Percentiles rank a stretch among this genome's conserved stretches.
Evolutionary conservation across 352 stramenopile genomes (phyloP).

Genomic region (Phytophthora ohioensis): DNA sequence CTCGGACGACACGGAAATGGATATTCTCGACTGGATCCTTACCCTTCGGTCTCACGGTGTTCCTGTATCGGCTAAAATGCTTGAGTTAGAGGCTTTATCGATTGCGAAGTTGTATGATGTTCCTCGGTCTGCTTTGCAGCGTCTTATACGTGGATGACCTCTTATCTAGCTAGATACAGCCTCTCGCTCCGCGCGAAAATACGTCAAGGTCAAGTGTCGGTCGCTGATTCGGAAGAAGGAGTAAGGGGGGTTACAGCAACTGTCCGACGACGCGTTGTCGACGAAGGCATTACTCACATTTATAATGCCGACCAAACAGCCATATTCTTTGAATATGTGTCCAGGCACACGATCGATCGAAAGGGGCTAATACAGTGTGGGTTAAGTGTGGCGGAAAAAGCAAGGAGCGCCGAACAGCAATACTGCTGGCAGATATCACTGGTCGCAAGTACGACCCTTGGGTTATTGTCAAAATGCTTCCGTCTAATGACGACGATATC

Average conservation of each 20-base stretch:
- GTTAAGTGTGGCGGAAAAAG: slow-evolving; percentile 27
- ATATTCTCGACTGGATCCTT: slow-evolving; percentile 14
- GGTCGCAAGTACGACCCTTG: slow-evolving; percentile 27
- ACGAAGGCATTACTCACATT: slow-evolving; percentile 22
- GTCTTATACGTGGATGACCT: slow-evolving; percentile 15
- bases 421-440: slow-evolving; percentile 19
- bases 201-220: slow-evolving; percentile 9
- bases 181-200: slow-evolving; percentile 9
- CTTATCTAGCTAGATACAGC: slow-evolving; percentile 10
- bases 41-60: slow-evolving; percentile 14
- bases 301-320: slow-evolving; percentile 41
- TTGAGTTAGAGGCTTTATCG: slow-evolving; percentile 4
- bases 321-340: slow-evolving; percentile 35
- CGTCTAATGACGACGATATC: background rate
- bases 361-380: slow-evolving; percentile 29
- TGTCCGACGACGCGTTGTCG: slow-evolving; percentile 1
- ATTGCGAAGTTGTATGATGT: slow-evolving; percentile 11
- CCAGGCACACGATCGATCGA: slow-evolving; percentile 24
- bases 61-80: slow-evolving; percentile 21
- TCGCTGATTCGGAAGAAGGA: background rate
- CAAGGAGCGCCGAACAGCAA: slow-evolving; percentile 26
- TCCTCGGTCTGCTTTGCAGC: background rate
- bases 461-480: slow-evolving; percentile 30
- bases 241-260: slow-evolving; percentile 10
- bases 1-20: slow-evolving; percentile 10